A percentile compares a stretch with the other conserved stretches of the same genome.
phyloP scores from a whole-genome alignment of 495 filamentous ascomycete genomes.

The Daldinia vernicosa region DNA sequence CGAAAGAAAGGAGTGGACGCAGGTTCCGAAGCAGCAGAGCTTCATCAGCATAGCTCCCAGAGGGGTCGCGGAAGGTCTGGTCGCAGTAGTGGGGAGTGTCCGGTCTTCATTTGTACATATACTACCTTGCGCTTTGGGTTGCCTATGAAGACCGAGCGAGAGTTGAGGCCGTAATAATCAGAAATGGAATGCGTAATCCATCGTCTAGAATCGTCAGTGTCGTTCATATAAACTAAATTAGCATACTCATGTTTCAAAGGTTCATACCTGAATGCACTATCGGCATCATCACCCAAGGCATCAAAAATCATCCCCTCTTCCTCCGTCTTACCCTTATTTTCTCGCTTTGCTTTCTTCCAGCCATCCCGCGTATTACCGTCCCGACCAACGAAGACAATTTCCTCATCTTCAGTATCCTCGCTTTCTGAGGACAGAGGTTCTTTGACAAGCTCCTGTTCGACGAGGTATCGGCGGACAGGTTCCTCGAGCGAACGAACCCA shows the following conservation, averaged over 20 bases:
- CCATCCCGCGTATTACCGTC: conserved; percentile 78
- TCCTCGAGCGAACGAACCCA: conserved; percentile 61
- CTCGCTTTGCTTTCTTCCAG: conserved; percentile 51
- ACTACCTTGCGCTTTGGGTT: conserved; percentile 81
- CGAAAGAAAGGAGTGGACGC: background rate
- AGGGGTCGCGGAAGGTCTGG: conserved; percentile 65
- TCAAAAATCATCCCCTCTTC: conserved; percentile 84
- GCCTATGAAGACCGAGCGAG: conserved; percentile 81
- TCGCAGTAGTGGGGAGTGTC: conserved; percentile 29
- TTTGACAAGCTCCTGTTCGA: conserved; percentile 55
- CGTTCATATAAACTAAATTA: conserved; percentile 35
- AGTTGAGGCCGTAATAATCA: conserved; percentile 88
- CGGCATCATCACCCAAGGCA: conserved; percentile 73
- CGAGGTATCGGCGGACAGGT: conserved; percentile 55
- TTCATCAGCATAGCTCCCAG: conserved; percentile 65
- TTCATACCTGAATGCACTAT: conserved; percentile 81
- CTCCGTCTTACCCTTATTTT: conserved; percentile 60
- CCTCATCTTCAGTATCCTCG: conserved; percentile 76
- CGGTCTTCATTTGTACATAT: conserved; percentile 69
- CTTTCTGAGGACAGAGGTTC: conserved; percentile 55
- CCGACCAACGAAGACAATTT: conserved; percentile 91
- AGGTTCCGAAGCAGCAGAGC: background rate
- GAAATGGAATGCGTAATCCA: conserved; percentile 96
- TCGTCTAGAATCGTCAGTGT: conserved; percentile 62
- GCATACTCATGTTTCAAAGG: conserved; percentile 20